phyloP scores from a whole-genome alignment of 2,329 filamentous ascomycete species.

The Phaeosphaeriaceae sp. region DNA sequence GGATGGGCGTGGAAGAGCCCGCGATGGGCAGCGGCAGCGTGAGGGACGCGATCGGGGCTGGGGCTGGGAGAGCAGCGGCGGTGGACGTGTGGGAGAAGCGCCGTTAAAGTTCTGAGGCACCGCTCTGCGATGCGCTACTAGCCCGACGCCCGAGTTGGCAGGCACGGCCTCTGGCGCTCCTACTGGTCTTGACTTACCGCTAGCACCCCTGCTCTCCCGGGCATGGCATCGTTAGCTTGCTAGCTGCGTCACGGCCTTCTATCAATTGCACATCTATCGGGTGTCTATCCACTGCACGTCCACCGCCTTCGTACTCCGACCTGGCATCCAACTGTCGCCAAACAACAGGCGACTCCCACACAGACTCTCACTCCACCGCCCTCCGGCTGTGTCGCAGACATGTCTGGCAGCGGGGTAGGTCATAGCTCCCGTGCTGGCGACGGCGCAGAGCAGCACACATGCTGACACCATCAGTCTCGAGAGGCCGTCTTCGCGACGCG shows the following conservation, averaged over 20 bases:
- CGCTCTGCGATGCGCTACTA: not conserved
- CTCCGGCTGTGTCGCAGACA: conserved; percentile 39
- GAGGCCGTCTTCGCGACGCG: conserved; percentile 98
- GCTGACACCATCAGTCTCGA: conserved; percentile 70
- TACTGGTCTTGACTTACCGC: not conserved
- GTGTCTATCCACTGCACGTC: not conserved
- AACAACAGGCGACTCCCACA: not conserved
- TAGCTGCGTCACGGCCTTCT: not conserved
- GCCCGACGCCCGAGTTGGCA: conserved; percentile 14
- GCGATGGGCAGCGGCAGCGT: conserved; percentile 32
- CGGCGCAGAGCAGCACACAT: conserved; percentile 21
- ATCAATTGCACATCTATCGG: not conserved
- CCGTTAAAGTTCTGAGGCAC: not conserved
- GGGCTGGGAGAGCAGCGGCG: conserved; percentile 26
- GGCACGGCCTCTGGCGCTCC: conserved; percentile 8
- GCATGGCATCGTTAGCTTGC: not conserved
- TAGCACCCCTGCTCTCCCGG: not conserved
- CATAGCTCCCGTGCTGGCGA: conserved; percentile 20
- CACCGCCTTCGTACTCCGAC: not conserved
- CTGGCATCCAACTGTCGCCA: conserved; percentile 8
- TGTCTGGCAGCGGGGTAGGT: conserved; percentile 63
- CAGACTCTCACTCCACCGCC: not conserved
- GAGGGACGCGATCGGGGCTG: conserved; percentile 26
- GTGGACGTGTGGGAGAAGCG: not conserved
- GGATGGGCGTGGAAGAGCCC: conserved; percentile 38